Evolutionary conservation across 768 basidiomycete genomes (phyloP).

Genomic region (Mycena belliarum): DNA sequence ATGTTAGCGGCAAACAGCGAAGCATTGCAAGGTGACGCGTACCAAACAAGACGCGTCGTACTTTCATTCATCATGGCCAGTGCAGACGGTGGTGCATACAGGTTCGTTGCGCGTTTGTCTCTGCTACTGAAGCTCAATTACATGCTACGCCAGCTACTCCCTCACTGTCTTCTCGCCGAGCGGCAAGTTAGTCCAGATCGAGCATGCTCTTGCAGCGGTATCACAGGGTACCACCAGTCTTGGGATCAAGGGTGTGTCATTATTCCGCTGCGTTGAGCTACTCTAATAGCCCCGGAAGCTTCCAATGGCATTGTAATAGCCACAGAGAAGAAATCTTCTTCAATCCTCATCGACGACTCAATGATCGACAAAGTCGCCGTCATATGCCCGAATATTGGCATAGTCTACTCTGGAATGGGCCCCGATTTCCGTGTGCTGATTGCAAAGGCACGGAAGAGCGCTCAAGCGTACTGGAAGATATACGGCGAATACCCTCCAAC

Average conservation of each 20-base stretch:
- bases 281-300: conserved; percentile 49
- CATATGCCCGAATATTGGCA: conserved; percentile 98
- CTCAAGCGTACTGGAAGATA: conserved; percentile 99
- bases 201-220: conserved; percentile 97
- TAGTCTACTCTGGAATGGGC: conserved; percentile 99
- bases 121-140: conserved; percentile 5
- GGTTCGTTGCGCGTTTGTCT: conserved; percentile 38
- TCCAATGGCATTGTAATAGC: conserved; percentile 99
- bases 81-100: conserved; percentile 82
- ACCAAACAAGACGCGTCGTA: conserved; percentile 25
- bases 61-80: conserved; percentile 60
- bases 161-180: conserved; percentile 99
- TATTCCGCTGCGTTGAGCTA: conserved; percentile 5
- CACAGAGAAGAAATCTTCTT: conserved; percentile 98
- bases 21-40: conserved; percentile 9
- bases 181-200: conserved; percentile 98
- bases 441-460: conserved; percentile 92
- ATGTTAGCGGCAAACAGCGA: neutral
- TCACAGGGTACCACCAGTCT: conserved; percentile 94
- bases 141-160: conserved; percentile 71
- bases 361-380: conserved; percentile 97
- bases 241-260: conserved; percentile 88
- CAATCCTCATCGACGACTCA: conserved; percentile 95
- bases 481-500: conserved; percentile 99
- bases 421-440: conserved; percentile 97